Conservation (phyloP, 208 protist species). For the Crithidia acanthocephali region DNA sequence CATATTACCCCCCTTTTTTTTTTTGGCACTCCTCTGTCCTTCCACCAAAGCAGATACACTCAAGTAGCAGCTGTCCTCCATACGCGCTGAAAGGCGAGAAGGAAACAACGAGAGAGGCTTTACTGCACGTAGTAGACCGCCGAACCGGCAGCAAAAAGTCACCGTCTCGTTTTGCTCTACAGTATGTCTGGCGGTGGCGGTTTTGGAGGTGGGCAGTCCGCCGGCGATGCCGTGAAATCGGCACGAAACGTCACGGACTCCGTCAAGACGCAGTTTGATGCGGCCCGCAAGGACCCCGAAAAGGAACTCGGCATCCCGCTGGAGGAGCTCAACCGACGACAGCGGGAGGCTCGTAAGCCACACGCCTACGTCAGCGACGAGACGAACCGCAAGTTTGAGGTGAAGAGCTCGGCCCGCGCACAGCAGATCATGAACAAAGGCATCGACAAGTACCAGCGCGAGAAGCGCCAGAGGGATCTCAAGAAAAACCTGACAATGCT, state of each 20-base stretch:
- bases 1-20: no score
- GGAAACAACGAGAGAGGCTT: no score
- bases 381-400: constrained; percentile 59
- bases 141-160: no score
- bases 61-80: no score
- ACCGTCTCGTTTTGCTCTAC: no score
- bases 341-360: constrained; percentile 52
- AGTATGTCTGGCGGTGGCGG: constrained; percentile 31
- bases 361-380: constrained; percentile 53
- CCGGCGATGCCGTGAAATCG: constrained; percentile 51
- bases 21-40: no score
- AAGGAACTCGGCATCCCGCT: constrained; percentile 68
- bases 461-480: constrained; percentile 66
- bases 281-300: constrained; percentile 53
- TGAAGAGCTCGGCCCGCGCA: constrained; percentile 82
- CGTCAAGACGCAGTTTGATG: constrained; percentile 38
- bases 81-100: no score
- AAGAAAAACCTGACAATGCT: constrained; percentile 58
- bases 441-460: constrained; percentile 58
- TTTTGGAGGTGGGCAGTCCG: constrained; percentile 15
- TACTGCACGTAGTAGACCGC: no score
- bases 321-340: constrained; percentile 71
- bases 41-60: no score
- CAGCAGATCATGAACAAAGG: constrained; percentile 88
- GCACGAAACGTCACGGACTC: constrained; percentile 38